phyloP scores from a whole-genome alignment of 2,329 filamentous ascomycete species.

The Cordyceps militaris region DNA sequence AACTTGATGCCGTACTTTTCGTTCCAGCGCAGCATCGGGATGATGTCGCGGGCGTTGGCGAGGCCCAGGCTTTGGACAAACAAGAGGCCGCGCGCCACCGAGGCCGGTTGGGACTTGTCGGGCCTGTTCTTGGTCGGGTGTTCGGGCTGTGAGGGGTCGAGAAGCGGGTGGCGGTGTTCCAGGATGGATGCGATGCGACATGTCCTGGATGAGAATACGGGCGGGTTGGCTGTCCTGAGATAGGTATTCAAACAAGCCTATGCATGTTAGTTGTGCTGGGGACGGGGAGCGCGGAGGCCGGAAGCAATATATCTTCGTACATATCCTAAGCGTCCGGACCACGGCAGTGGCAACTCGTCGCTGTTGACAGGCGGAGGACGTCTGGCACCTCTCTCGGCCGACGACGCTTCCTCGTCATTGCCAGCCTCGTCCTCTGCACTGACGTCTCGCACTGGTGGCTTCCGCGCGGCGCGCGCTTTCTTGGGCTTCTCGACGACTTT shows the following conservation, averaged over 20 bases:
- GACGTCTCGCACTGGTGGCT: not conserved
- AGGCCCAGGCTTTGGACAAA: conserved; percentile 74
- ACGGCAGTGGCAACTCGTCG: conserved; percentile 74
- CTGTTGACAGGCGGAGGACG: conserved; percentile 62
- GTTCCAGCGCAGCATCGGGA: conserved; percentile 88
- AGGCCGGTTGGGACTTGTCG: conserved; percentile 62
- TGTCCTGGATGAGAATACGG: conserved; percentile 85
- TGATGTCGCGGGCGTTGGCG: conserved; percentile 74
- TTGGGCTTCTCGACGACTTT: not conserved
- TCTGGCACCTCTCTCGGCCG: conserved; percentile 29
- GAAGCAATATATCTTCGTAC: conserved; percentile 41
- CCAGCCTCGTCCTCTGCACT: not conserved
- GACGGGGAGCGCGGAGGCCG: not conserved
- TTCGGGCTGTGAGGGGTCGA: conserved; percentile 66
- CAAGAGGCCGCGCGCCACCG: conserved; percentile 57
- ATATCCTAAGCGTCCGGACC: conserved; percentile 85
- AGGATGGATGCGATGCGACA: conserved; percentile 87
- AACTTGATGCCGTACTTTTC: conserved; percentile 88
- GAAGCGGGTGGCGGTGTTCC: conserved; percentile 77
- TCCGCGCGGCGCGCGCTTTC: not conserved
- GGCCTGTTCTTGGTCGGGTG: conserved; percentile 82
- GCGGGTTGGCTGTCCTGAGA: conserved; percentile 69
- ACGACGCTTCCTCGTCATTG: not conserved
- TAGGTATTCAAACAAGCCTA: conserved; percentile 90
- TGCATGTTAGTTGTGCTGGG: conserved; percentile 9